Evolutionary conservation across 1,284 basidiomycete genomes (phyloP).

Genomic region (Heimioporus retisporus): DNA sequence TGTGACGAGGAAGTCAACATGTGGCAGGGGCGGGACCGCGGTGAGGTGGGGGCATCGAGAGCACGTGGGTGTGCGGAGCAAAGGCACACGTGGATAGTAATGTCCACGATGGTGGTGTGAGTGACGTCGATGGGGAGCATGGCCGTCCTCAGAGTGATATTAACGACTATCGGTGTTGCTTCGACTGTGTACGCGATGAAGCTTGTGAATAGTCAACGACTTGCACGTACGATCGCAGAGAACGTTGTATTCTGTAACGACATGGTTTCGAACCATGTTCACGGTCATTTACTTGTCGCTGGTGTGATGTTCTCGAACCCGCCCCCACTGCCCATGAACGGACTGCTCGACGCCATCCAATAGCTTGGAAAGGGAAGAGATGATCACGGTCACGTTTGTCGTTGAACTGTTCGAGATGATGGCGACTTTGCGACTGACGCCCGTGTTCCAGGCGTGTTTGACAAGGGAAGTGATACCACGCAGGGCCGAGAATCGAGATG

Average conservation of each 20-base stretch:
- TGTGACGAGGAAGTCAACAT: no score
- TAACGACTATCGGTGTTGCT: constrained; percentile 85
- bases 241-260: constrained; percentile 90
- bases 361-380: constrained; percentile 76
- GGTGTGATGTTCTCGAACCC: constrained; percentile 84
- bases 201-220: no score
- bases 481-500: constrained; percentile 57
- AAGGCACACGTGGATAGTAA: constrained; percentile 60
- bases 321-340: constrained; percentile 93
- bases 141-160: constrained; percentile 62
- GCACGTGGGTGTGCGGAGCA: constrained; percentile 54
- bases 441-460: constrained; percentile 62
- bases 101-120: constrained; percentile 81
- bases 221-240: constrained; percentile 77
- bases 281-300: constrained; percentile 64
- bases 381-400: constrained; percentile 86
- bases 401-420: constrained; percentile 83
- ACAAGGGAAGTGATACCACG: constrained; percentile 74
- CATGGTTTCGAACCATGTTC: no score
- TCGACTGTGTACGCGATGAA: constrained; percentile 57
- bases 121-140: constrained; percentile 93
- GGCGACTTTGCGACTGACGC: constrained; percentile 65
- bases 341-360: constrained; percentile 78
- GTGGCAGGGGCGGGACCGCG: no score
- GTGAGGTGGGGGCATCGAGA: no score